Conservation (phyloP, 306 rosid genomes). For the Malus sieversii region DNA sequence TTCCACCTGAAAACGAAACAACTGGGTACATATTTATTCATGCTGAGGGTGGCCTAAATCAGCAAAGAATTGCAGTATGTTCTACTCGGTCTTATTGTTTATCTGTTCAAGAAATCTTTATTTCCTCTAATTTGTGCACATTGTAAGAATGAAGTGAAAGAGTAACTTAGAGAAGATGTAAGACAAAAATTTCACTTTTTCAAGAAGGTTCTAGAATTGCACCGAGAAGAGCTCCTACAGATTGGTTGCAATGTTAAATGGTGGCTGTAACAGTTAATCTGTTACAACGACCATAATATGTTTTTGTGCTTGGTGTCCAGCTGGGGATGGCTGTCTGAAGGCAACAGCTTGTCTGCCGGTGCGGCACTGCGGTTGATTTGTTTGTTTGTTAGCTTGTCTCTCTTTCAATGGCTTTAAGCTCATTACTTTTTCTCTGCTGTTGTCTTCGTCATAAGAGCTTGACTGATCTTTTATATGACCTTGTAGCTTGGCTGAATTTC, state of each 20-base stretch:
- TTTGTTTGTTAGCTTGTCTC: not conserved
- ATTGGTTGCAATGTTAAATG: not conserved
- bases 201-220: not conserved
- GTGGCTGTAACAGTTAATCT: not conserved
- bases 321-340: not conserved
- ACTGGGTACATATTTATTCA: constrained; percentile 90
- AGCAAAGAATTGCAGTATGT: constrained; percentile 90
- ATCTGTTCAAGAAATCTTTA: constrained; percentile 5
- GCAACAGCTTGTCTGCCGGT: not conserved
- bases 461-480: not conserved
- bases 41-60: constrained; percentile 97
- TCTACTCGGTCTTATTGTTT: constrained; percentile 10
- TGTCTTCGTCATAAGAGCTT: not conserved
- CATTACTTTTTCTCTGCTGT: not conserved
- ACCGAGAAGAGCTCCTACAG: not conserved
- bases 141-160: not conserved
- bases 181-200: not conserved
- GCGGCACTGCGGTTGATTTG: not conserved
- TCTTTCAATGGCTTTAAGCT: not conserved
- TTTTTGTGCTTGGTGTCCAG: not conserved
- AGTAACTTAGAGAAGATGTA: not conserved
- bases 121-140: not conserved
- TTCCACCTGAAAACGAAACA: constrained; percentile 82
- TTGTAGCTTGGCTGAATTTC: not conserved
- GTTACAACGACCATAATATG: not conserved